Conservation (phyloP, 257 asterid genomes). For the Petrea volubilis region DNA sequence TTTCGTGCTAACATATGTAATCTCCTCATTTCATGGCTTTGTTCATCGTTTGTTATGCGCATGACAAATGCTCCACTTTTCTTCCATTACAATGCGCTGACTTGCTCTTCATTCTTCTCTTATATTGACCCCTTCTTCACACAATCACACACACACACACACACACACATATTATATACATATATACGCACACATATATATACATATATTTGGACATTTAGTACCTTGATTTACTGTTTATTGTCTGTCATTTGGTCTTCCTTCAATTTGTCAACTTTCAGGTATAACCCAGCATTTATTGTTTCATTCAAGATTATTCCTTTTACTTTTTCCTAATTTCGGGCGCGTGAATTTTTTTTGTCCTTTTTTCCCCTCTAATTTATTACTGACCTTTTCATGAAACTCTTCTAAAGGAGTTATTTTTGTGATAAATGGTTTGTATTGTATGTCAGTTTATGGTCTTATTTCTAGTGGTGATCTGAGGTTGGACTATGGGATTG, state of each 20-base stretch:
- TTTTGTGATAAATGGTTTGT: not conserved
- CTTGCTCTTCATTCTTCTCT: slow-evolving; percentile 1
- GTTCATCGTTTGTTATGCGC: slow-evolving; percentile 15
- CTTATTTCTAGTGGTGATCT: not conserved
- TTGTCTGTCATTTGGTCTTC: slow-evolving; percentile 2
- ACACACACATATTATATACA: not conserved
- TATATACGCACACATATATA: not conserved
- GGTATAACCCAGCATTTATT: slow-evolving; percentile 18
- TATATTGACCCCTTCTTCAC: not conserved
- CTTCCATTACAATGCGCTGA: slow-evolving; percentile 28
- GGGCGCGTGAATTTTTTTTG: slow-evolving; percentile 2
- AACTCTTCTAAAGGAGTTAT: not conserved
- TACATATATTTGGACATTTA: not conserved
- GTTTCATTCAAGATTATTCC: slow-evolving; percentile 12
- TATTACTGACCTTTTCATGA: slow-evolving; percentile 7
- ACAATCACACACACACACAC: not conserved
- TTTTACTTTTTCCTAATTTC: slow-evolving; percentile 3
- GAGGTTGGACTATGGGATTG: not conserved
- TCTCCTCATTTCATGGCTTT: slow-evolving; percentile 32
- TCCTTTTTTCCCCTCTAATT: not conserved
- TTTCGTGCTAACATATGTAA: slow-evolving; percentile 14
- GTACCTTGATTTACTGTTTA: not conserved
- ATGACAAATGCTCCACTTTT: slow-evolving; percentile 41
- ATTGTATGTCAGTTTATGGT: not conserved
- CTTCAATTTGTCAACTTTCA: slow-evolving; percentile 12